phyloP scores from a whole-genome alignment of 768 basidiomycete genomes.

The Nevesoporus exiguus region DNA sequence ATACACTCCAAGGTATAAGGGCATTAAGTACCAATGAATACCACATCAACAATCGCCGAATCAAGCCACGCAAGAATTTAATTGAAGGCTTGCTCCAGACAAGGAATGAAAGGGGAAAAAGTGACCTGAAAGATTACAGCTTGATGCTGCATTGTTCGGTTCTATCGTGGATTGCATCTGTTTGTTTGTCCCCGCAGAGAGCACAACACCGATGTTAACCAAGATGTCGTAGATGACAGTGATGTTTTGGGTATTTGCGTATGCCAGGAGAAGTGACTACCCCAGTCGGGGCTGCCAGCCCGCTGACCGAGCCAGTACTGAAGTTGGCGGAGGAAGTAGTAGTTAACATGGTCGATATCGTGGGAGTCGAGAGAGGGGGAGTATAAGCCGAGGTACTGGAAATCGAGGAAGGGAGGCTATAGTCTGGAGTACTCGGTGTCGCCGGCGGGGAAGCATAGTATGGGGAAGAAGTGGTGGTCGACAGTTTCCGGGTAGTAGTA shows the following conservation, averaged over 20 bases:
- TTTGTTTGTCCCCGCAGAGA: slow-evolving; percentile 5
- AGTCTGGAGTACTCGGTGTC: slow-evolving; percentile 14
- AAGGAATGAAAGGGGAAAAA: background rate
- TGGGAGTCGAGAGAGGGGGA: slow-evolving; percentile 23
- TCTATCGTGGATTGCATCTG: background rate
- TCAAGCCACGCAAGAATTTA: background rate
- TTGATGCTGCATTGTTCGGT: background rate
- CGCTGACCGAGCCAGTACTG: slow-evolving; percentile 22
- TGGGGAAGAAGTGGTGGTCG: slow-evolving; percentile 23
- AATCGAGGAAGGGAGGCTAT: slow-evolving; percentile 21
- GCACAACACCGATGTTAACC: slow-evolving; percentile 29
- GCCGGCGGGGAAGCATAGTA: slow-evolving; percentile 17
- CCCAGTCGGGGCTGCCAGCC: slow-evolving; percentile 24
- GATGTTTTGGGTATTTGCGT: slow-evolving; percentile 33
- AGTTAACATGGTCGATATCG: slow-evolving; percentile 17
- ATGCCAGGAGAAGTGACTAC: slow-evolving; percentile 32
- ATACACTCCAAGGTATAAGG: slow-evolving; percentile 20
- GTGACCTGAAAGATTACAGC: background rate
- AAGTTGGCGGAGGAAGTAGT: slow-evolving; percentile 15
- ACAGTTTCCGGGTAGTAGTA: slow-evolving; percentile 18
- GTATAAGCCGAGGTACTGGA: slow-evolving; percentile 20
- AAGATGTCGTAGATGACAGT: slow-evolving; percentile 35
- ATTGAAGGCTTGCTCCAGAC: slow-evolving; percentile 4
- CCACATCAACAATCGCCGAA: slow-evolving; percentile 1
- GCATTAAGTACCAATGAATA: slow-evolving; percentile 13